phyloP scores from a whole-genome alignment of 257 asterid species.

The Mentha longifolia region DNA sequence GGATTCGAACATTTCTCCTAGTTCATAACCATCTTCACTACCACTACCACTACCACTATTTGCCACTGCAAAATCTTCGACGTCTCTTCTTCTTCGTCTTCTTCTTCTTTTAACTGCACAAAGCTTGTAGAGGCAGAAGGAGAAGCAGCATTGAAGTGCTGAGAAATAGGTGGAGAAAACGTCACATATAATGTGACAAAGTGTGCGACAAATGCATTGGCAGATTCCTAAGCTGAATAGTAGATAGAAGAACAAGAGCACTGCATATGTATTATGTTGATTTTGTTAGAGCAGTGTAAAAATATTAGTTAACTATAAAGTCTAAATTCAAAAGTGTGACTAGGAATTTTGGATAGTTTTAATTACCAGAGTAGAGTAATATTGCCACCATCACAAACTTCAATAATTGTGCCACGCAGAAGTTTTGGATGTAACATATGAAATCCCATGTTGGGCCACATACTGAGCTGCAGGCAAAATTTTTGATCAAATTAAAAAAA shows the following conservation, averaged over 20 bases:
- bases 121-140: constrained; percentile 58
- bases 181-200: constrained; percentile 54
- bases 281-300: no score
- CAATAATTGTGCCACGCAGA: constrained; percentile 62
- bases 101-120: constrained; percentile 40
- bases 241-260: constrained; percentile 66
- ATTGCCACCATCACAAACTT: constrained; percentile 59
- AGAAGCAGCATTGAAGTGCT: constrained; percentile 55
- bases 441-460: constrained; percentile 77
- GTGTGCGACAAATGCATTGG: constrained; percentile 60
- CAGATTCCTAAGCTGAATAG: constrained; percentile 77
- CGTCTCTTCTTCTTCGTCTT: constrained; percentile 45
- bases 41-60: constrained; percentile 26
- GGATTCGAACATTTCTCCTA: constrained; percentile 27
- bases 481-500: neutral
- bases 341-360: constrained; percentile 3
- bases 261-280: constrained; percentile 46
- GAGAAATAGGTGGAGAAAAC: constrained; percentile 57
- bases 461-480: constrained; percentile 43
- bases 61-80: constrained; percentile 35
- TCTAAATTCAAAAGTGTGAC: no score
- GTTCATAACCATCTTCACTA: constrained; percentile 42
- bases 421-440: constrained; percentile 68
- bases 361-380: constrained; percentile 56
- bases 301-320: no score